Evolutionary conservation across 225 moss, liverwort and hornwort species (phyloP).

Genomic region (Straminergon stramineum): DNA sequence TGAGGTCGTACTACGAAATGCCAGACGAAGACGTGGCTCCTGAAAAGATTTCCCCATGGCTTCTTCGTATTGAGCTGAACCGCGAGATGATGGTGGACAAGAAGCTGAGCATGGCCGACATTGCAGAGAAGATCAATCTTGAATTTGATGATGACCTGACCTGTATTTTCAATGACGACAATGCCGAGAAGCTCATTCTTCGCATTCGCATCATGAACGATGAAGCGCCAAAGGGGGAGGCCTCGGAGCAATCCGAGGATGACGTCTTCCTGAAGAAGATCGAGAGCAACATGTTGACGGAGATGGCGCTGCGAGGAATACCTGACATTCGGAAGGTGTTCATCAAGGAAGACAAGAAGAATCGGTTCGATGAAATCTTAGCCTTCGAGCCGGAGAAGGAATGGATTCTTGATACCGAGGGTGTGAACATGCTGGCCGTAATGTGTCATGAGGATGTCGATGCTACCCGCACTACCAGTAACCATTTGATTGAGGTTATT

Average conservation of each 20-base stretch:
- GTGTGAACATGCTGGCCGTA: slow-evolving; percentile 97
- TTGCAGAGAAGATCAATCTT: slow-evolving; percentile 94
- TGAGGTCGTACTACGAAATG: slow-evolving; percentile 94
- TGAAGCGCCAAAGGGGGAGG: slow-evolving; percentile 88
- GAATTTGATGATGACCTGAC: slow-evolving; percentile 97
- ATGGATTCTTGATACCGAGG: slow-evolving; percentile 99
- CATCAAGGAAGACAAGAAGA: slow-evolving; percentile 89
- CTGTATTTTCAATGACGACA: slow-evolving; percentile 95
- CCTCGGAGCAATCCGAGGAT: slow-evolving; percentile 88
- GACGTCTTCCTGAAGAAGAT: slow-evolving; percentile 98
- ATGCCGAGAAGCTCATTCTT: slow-evolving; percentile 95
- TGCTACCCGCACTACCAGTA: slow-evolving; percentile 90
- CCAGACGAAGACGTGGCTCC: slow-evolving; percentile 98
- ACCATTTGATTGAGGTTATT: slow-evolving; percentile 98
- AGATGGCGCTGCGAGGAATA: slow-evolving; percentile 95
- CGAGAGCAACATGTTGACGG: slow-evolving; percentile 99
- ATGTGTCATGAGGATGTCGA: slow-evolving; percentile 99
- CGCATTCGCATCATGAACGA: slow-evolving; percentile 98
- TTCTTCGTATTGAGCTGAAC: slow-evolving; percentile 87
- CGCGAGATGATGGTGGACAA: slow-evolving; percentile 99
- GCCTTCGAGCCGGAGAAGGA: slow-evolving; percentile 91
- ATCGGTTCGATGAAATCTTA: slow-evolving; percentile 69
- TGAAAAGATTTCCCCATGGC: slow-evolving; percentile 97
- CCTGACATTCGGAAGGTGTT: slow-evolving; percentile 95
- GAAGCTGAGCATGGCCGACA: slow-evolving; percentile 97